Evolutionary conservation across 1,284 basidiomycete species (phyloP), one percentile per base, ranked within the genome.

Genomic region (Sporisorium iseilematis-ciliati): DNA sequence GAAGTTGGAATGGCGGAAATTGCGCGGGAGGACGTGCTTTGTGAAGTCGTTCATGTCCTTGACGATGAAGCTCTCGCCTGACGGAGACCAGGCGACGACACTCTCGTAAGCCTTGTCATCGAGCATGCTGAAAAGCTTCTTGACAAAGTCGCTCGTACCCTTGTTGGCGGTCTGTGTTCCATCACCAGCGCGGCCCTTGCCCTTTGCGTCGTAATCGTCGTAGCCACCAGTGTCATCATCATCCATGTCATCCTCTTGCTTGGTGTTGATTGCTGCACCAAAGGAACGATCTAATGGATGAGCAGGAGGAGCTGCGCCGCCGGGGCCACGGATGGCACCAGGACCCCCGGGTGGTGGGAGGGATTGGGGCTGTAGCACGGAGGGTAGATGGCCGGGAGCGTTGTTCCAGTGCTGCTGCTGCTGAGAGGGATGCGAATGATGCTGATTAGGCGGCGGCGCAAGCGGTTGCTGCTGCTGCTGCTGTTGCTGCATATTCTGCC

Each of bases 21-120:
- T 92, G 56, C 93, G 91, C 0, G 95, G 95, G 53, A 97, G 89
- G 80, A 97, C 93, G 53, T 91, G 91, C 84, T 94, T 96, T 48
- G 94, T 96, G 86, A 98, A 97, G 79, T 94, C 93, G 87, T 95
- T 96, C 93, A 97, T 96, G 88, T 97, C 91, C 87, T 95, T 96
- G 78, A 98, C 94, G 83, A 97, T 91, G 84, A 97, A 97, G 81
- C 91, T 93, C 80, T 95, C 92, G 49, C 94, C 94, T 49, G 89
- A 88, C 0, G 91, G 90, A 1, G 92, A 91, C 95, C 95, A 97
- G 0, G 90, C 92, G 7, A 98, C 92, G 71, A 94, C 90, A 35
- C 90, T 87, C 42, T 90, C 86, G 86, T 92, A 93, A 0, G 89
- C 86, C 35, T 89, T 89, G 83, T 95, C 93, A 84, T 94, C 92